Conservation (phyloP, 2,329 filamentous ascomycete species). For the Scedosporium boydii region DNA sequence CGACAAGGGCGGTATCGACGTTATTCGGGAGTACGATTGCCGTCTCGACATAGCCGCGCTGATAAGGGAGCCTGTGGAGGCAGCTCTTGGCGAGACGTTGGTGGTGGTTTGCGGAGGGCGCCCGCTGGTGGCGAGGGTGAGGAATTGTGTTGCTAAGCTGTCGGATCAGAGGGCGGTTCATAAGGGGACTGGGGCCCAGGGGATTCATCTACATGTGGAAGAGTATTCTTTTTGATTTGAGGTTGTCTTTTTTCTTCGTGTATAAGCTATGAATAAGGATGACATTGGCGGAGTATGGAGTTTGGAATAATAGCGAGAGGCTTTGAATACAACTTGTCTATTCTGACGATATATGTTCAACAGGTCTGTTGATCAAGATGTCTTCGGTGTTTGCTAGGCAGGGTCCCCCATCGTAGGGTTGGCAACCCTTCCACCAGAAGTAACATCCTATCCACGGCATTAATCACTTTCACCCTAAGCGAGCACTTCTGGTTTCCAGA, state of each 20-base stretch:
- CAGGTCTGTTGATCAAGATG: too few relatives aligned
- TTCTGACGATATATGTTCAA: too few relatives aligned
- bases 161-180: conserved; percentile 55
- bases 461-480: too few relatives aligned
- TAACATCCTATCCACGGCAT: too few relatives aligned
- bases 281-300: too few relatives aligned
- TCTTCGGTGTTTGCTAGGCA: too few relatives aligned
- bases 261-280: not conserved
- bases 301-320: too few relatives aligned
- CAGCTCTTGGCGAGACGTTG: conserved; percentile 50
- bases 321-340: too few relatives aligned
- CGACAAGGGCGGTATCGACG: conserved; percentile 13
- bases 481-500: too few relatives aligned
- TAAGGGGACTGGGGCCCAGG: conserved; percentile 55
- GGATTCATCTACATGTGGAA: conserved; percentile 50
- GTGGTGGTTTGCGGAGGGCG: conserved; percentile 51
- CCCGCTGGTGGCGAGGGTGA: conserved; percentile 40
- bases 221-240: conserved; percentile 43
- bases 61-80: conserved; percentile 45
- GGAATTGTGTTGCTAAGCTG: conserved; percentile 45
- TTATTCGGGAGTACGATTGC: conserved; percentile 32
- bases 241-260: not conserved
- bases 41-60: conserved; percentile 42
- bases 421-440: too few relatives aligned
- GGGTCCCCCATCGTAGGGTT: too few relatives aligned